phyloP scores from a whole-genome alignment of 306 rosid genomes.

The Prunus mume region DNA sequence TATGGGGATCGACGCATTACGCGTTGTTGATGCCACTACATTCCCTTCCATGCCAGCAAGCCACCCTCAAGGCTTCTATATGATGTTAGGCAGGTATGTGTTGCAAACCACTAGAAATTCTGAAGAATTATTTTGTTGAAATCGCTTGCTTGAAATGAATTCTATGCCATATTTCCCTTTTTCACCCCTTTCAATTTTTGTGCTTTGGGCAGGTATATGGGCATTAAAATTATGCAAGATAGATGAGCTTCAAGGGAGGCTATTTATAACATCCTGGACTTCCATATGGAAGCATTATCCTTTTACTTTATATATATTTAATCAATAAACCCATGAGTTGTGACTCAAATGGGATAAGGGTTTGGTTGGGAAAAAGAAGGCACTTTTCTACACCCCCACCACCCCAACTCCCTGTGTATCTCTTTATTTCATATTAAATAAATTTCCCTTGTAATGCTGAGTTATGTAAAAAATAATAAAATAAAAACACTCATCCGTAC shows the following conservation, averaged over 20 bases:
- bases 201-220: constrained; percentile 1
- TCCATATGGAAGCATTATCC: too few relatives aligned
- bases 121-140: neutral
- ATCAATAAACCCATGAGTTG: too few relatives aligned
- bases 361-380: too few relatives aligned
- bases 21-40: constrained; percentile 6
- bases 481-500: too few relatives aligned
- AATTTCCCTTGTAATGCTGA: too few relatives aligned
- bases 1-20: neutral
- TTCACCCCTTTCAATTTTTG: neutral
- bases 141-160: neutral
- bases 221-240: neutral
- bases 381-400: too few relatives aligned
- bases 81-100: constrained; percentile 27
- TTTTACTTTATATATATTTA: too few relatives aligned
- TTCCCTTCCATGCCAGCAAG: constrained; percentile 14
- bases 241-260: neutral
- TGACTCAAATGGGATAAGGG: too few relatives aligned
- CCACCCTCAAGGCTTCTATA: neutral
- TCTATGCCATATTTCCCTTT: neutral
- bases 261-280: too few relatives aligned
- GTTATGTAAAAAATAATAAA: too few relatives aligned
- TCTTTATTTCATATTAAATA: too few relatives aligned
- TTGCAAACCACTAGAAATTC: neutral
- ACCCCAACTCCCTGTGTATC: too few relatives aligned